Base-by-base conservation (phyloP, 2,329 filamentous ascomycete species). In the Pseudopyricularia javanii region DNA sequence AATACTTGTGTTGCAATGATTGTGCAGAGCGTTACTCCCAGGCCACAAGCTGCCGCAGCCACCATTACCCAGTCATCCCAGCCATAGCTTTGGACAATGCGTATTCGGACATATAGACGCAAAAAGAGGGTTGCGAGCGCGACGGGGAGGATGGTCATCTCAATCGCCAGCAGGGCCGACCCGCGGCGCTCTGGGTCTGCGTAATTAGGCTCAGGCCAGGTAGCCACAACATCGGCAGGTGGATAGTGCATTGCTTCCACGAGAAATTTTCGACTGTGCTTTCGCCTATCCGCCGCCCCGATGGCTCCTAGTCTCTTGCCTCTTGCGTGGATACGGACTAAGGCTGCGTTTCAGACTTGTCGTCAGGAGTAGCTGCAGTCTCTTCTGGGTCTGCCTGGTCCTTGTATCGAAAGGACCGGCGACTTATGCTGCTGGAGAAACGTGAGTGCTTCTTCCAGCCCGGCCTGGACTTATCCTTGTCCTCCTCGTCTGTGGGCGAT, bases 31-130 rank as follows among this genome's bases (percentile, higher is more conserved):
- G 49, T 40, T 5, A 50, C 49, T n/a, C 49, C 49, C 4, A 37
- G 3, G 15, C 49, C 49, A 17, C 33, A 50, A 17, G 35, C 68
- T 56, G 64, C 63, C 4, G 68, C 68, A 33, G 53, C 62, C 5
- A 70, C 55, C 69, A 72, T 72, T 12, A 72, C 51, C 68, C 66
- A 71, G 59, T 72, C 70, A 55, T 72, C 70, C 51, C 62, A 59
- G 33, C 66, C 65, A 35, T 55, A 62, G 50, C 61, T 64, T 45
- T 63, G 61, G 33, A 70, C 61, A 34, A 68, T 61, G 53, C 57
- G 53, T 2, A 66, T 54, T 9, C 67, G 61, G 48, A 70, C 68
- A 47, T 70, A 70, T 37, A 72, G 60, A 14, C 70, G 65, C 49
- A 69, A 59, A 26, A 57, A 49, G 8, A 72, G 58, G 20, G 63